These are phyloP conservation scores for Cytidiella melzeri DNA, from an alignment of 768 basidiomycete genomes.

Conservation along the genomic window DNA sequence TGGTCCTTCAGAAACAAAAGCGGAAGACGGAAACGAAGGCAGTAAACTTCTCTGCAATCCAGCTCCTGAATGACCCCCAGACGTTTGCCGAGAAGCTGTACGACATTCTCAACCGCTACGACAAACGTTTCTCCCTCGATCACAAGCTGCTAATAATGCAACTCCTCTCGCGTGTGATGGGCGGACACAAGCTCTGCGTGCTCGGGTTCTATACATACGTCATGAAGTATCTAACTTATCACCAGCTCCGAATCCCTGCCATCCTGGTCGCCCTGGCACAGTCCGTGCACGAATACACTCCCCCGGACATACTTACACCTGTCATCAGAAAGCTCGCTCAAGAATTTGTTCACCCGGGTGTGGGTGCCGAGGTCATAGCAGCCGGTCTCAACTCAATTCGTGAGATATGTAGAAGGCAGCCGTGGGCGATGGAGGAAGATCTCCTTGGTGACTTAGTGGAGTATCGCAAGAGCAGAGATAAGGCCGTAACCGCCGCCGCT, in stretches of 20 bases:
- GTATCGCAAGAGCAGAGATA: conserved; percentile 93
- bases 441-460: conserved; percentile 87
- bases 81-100: conserved; percentile 93
- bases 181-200: conserved; percentile 86
- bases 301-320: conserved; percentile 86
- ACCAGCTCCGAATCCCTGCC: conserved; percentile 86
- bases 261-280: conserved; percentile 94
- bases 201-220: conserved; percentile 96
- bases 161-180: conserved; percentile 90
- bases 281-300: conserved; percentile 91
- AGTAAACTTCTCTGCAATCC: conserved; percentile 86
- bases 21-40: conserved; percentile 22
- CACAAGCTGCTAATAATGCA: conserved; percentile 98
- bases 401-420: conserved; percentile 91
- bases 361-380: conserved; percentile 90
- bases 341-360: conserved; percentile 97
- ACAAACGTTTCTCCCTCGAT: conserved; percentile 93
- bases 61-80: conserved; percentile 92
- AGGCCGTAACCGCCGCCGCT: conserved; percentile 85
- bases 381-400: conserved; percentile 95
- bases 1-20: conserved; percentile 31
- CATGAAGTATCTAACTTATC: conserved; percentile 87
- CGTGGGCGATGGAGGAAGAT: conserved; percentile 97
- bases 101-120: conserved; percentile 73
- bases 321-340: conserved; percentile 87